These are phyloP conservation scores for Malus hybrid DNA, from an alignment of 331 rosid species.

Conservation along the genomic window DNA sequence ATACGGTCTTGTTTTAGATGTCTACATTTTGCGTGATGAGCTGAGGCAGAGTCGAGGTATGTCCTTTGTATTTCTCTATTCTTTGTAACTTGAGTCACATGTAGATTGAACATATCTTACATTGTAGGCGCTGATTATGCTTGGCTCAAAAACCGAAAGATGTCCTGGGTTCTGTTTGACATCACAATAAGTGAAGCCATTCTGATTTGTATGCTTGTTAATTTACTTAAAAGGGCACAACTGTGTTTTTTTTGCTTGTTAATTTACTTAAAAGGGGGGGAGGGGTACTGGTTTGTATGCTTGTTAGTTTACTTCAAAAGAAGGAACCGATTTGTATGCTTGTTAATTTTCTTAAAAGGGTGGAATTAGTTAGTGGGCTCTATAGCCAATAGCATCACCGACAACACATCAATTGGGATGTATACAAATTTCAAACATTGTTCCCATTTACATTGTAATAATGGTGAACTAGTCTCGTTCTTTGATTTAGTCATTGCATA, in stretches of 20 bases:
- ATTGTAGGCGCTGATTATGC: background rate
- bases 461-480: background rate
- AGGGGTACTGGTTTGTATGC: background rate
- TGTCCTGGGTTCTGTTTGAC: background rate
- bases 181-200: background rate
- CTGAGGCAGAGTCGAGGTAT: constrained; percentile 53
- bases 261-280: no score
- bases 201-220: background rate
- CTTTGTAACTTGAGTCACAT: background rate
- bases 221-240: background rate
- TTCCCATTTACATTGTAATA: background rate
- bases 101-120: background rate
- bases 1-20: constrained; percentile 63
- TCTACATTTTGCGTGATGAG: constrained; percentile 47
- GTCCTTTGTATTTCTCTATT: constrained; percentile 29
- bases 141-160: background rate
- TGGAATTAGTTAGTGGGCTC: background rate
- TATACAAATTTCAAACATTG: background rate
- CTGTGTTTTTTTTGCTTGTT: no score
- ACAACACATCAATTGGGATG: background rate
- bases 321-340: no score
- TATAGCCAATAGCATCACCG: background rate
- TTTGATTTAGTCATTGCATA: background rate
- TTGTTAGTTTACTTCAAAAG: background rate
- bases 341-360: no score